Conservation (phyloP, 345 rosid species). For the Populus davidiana region DNA sequence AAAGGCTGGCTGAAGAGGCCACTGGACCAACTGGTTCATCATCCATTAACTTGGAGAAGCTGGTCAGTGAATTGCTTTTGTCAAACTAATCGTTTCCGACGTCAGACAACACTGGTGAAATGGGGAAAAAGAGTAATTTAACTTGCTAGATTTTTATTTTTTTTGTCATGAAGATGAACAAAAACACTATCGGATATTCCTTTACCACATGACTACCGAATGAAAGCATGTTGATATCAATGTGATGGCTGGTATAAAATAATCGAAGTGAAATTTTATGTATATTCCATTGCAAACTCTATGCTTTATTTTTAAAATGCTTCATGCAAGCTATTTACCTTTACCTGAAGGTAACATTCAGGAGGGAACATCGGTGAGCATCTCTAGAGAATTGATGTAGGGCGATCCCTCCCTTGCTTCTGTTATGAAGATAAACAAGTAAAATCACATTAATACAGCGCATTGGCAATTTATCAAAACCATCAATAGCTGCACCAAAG, state of each 20-base stretch:
- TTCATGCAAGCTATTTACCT: not conserved
- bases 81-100: not conserved
- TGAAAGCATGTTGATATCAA: not conserved
- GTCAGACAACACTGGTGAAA: not conserved
- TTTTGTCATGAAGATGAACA: not conserved
- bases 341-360: too few species aligned
- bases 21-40: not conserved
- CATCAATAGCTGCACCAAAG: not conserved
- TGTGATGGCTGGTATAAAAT: too few species aligned
- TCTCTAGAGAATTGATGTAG: not conserved
- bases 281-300: not conserved
- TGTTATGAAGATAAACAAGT: not conserved
- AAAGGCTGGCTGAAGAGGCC: slow-evolving; percentile 1
- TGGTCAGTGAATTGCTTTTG: not conserved
- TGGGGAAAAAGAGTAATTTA: not conserved
- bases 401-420: not conserved
- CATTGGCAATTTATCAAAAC: not conserved
- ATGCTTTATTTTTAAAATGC: not conserved
- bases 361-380: not conserved
- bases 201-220: not conserved
- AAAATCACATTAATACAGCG: not conserved
- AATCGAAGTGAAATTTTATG: too few species aligned
- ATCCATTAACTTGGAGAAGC: not conserved
- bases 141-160: not conserved
- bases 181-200: not conserved